Percentiles rank a stretch among this genome's conserved stretches.
Evolutionary conservation across 1,284 basidiomycete species (phyloP).

Genomic region (Exsudoporus floridanus): DNA sequence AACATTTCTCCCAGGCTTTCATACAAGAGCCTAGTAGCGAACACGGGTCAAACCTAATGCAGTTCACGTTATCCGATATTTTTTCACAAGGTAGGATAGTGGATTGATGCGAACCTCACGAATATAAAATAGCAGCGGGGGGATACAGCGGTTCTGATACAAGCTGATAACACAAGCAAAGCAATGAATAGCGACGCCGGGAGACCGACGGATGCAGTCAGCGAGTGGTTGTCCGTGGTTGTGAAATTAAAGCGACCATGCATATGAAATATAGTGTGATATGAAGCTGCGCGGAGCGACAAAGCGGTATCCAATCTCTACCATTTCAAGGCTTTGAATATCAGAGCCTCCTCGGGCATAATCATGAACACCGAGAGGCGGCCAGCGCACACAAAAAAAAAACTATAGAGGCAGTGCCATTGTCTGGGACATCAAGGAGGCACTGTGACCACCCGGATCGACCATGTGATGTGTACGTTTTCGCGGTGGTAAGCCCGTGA

Average conservation of each 20-base stretch:
- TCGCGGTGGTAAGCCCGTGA: conserved; percentile 52
- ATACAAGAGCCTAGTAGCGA: conserved; percentile 5
- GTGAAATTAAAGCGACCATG: conserved; percentile 16
- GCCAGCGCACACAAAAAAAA: conserved; percentile 15
- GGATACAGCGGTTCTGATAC: conserved; percentile 29
- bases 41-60: not conserved
- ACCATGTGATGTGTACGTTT: conserved; percentile 64
- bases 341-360: conserved; percentile 16
- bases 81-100: conserved; percentile 24
- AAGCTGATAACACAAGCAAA: conserved; percentile 22
- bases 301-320: conserved; percentile 14
- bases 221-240: conserved; percentile 18
- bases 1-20: conserved; percentile 14
- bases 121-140: conserved; percentile 17
- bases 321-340: conserved; percentile 5
- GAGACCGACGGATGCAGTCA: conserved; percentile 11
- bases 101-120: conserved; percentile 18
- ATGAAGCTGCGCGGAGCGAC: conserved; percentile 13
- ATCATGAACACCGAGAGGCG: conserved; percentile 23
- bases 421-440: conserved; percentile 49
- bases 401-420: conserved; percentile 41
- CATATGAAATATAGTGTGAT: conserved; percentile 14
- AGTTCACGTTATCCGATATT: conserved; percentile 15
- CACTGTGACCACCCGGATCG: conserved; percentile 41
- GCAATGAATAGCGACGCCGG: conserved; percentile 12